These are phyloP conservation scores for Ascochyta fabae DNA, from an alignment of 2,329 filamentous ascomycete species.

Conservation along the genomic window DNA sequence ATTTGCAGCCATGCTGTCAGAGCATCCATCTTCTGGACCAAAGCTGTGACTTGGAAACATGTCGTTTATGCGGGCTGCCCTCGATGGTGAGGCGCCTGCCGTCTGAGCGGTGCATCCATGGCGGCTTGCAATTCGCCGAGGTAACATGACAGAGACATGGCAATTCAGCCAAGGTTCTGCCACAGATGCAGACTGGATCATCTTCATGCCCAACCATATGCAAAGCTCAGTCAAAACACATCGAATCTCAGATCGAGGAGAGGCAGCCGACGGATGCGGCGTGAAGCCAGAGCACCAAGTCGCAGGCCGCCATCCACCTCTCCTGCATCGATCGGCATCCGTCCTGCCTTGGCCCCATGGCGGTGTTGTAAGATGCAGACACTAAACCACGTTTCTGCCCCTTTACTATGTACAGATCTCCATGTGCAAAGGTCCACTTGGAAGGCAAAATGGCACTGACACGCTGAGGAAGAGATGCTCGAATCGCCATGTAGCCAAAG, in stretches of 20 bases:
- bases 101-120: slow-evolving; percentile 36
- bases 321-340: slow-evolving; percentile 20
- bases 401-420: slow-evolving; percentile 20
- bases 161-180: slow-evolving; percentile 26
- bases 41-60: slow-evolving; percentile 29
- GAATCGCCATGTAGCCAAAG: neutral
- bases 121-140: slow-evolving; percentile 38
- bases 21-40: slow-evolving; percentile 13
- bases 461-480: neutral
- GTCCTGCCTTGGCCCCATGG: slow-evolving; percentile 22
- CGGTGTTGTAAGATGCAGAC: slow-evolving; percentile 18
- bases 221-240: slow-evolving; percentile 22
- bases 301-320: slow-evolving; percentile 3
- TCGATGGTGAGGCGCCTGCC: slow-evolving; percentile 38
- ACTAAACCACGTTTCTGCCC: slow-evolving; percentile 27
- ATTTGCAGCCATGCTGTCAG: neutral
- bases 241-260: slow-evolving; percentile 38
- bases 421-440: slow-evolving; percentile 4
- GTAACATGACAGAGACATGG: slow-evolving; percentile 26
- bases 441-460: slow-evolving; percentile 4
- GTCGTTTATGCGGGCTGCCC: slow-evolving; percentile 35
- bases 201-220: slow-evolving; percentile 27
- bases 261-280: slow-evolving; percentile 19
- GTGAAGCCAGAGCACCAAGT: slow-evolving; percentile 12
- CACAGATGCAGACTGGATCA: slow-evolving; percentile 29